phyloP scores from a whole-genome alignment of 352 stramenopile species.

The Elongisporangium undulatum region DNA sequence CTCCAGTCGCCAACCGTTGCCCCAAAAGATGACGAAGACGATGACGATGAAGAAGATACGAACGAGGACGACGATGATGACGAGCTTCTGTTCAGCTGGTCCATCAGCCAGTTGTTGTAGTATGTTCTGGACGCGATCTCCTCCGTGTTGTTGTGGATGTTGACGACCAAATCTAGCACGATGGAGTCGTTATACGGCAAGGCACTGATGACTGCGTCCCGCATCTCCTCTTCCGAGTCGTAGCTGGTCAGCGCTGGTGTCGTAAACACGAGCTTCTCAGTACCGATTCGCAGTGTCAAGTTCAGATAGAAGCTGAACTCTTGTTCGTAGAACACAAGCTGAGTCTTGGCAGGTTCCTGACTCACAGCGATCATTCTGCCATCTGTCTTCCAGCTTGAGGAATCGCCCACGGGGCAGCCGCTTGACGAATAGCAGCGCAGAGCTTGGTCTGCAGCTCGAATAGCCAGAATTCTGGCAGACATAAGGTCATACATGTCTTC shows the following conservation, averaged over 20 bases:
- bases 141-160: constrained; percentile 25
- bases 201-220: background rate
- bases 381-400: constrained; percentile 13
- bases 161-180: constrained; percentile 23
- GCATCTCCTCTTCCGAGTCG: constrained; percentile 11
- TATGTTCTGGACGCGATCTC: constrained; percentile 15
- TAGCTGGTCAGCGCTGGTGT: constrained; percentile 19
- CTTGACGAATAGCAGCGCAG: constrained; percentile 20
- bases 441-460: constrained; percentile 7
- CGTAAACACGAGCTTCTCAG: constrained; percentile 9
- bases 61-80: background rate
- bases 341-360: constrained; percentile 10
- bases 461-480: constrained; percentile 4
- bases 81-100: constrained; percentile 5
- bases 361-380: constrained; percentile 26
- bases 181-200: background rate
- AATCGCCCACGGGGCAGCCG: constrained; percentile 19
- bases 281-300: constrained; percentile 15
- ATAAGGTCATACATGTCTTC: constrained; percentile 2
- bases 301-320: constrained; percentile 22
- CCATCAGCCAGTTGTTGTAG: constrained; percentile 22
- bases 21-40: constrained; percentile 3
- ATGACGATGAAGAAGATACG: constrained; percentile 8
- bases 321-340: constrained; percentile 12
- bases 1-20: constrained; percentile 4